Percentiles rank a stretch among this genome's conserved stretches.
These are phyloP conservation scores for Pythium scleroteichum DNA, from an alignment of 352 stramenopile species.

Conservation along the genomic window DNA sequence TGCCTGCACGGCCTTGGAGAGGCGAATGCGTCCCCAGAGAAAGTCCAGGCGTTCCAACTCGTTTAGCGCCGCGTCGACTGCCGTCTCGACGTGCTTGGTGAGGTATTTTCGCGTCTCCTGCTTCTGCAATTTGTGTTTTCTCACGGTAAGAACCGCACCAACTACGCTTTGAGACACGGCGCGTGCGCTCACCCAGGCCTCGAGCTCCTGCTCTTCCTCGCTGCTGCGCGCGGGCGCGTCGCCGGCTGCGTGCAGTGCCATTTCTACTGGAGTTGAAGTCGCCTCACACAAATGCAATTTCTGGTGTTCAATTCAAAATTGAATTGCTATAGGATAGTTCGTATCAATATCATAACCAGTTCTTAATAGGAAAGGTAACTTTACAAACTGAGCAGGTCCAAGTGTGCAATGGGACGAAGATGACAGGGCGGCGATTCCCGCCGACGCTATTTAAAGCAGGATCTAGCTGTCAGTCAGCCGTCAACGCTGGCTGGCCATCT, in stretches of 20 bases:
- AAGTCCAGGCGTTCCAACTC: constrained; percentile 84
- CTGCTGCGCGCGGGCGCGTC: not conserved
- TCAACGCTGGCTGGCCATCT: not conserved
- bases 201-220: constrained; percentile 27
- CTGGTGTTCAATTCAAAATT: constrained; percentile 19
- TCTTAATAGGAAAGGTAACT: too few relatives aligned
- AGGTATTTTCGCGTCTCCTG: constrained; percentile 61
- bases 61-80: constrained; percentile 49
- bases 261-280: constrained; percentile 20
- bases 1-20: constrained; percentile 44
- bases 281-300: not conserved
- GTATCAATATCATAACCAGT: too few relatives aligned
- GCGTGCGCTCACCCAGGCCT: constrained; percentile 22
- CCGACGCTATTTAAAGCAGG: too few relatives aligned
- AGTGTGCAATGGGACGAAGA: too few relatives aligned
- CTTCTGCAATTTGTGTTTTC: constrained; percentile 34
- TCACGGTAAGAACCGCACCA: not conserved
- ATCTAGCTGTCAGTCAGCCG: not conserved
- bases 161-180: not conserved
- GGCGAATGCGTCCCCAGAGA: constrained; percentile 78
- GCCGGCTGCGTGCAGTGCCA: not conserved
- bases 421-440: too few relatives aligned
- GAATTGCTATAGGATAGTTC: constrained; percentile 26
- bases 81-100: constrained; percentile 53
- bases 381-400: too few relatives aligned